Evolutionary conservation across 257 asterid genomes (phyloP).

Genomic region (Fraxinus cuspidata): DNA sequence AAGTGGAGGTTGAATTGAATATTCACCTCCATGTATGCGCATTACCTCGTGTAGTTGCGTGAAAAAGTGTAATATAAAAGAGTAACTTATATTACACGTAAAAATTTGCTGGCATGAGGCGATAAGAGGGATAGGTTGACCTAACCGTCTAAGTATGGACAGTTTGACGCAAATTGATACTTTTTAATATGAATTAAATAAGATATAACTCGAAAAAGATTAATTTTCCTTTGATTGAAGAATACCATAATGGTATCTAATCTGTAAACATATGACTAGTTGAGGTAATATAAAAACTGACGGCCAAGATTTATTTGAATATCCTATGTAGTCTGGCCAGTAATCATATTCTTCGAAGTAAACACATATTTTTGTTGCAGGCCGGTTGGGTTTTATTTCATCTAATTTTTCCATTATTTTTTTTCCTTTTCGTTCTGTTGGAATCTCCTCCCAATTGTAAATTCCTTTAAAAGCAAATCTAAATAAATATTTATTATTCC

Average conservation of each 20-base stretch:
- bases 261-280: not conserved
- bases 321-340: not conserved
- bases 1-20: too few relatives aligned
- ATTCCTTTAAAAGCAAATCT: not conserved
- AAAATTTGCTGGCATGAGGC: too few relatives aligned
- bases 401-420: not conserved
- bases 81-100: too few relatives aligned
- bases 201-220: too few relatives aligned
- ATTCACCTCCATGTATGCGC: too few relatives aligned
- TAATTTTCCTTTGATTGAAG: not conserved
- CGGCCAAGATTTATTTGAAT: not conserved
- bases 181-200: too few relatives aligned
- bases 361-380: not conserved
- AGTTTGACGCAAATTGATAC: too few relatives aligned
- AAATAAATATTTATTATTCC: not conserved
- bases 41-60: too few relatives aligned
- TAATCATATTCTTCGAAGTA: not conserved
- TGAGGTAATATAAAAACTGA: not conserved
- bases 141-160: too few relatives aligned
- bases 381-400: not conserved
- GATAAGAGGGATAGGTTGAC: too few relatives aligned
- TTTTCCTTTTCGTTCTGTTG: not conserved
- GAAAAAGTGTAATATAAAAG: too few relatives aligned
- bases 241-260: not conserved
- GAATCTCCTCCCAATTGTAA: not conserved